Evolutionary conservation across 169 alveolate genomes (phyloP).

Genomic region (Cryptosporidium sp.): DNA sequence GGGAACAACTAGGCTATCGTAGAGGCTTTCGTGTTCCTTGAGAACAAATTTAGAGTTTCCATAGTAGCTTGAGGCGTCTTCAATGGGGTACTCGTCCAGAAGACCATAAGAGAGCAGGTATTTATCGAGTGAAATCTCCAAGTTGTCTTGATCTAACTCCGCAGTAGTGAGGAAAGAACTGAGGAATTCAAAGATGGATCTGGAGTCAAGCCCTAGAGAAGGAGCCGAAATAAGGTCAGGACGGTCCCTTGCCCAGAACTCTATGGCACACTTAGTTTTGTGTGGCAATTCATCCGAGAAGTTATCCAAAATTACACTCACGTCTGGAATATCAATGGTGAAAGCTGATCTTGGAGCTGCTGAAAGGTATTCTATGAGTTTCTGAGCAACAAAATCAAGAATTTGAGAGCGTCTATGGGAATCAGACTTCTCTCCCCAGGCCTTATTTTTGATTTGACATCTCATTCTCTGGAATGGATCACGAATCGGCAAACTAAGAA

Average conservation of each 20-base stretch:
- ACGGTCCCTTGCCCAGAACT: slow-evolving; percentile 33
- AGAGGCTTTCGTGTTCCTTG: slow-evolving; percentile 3
- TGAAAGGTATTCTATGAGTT: slow-evolving; percentile 23
- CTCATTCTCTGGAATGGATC: too few relatives aligned
- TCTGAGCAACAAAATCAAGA: slow-evolving; percentile 1
- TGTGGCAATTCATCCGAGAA: neutral
- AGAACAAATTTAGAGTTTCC: neutral
- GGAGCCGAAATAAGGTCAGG: slow-evolving; percentile 57
- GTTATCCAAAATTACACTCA: slow-evolving; percentile 22
- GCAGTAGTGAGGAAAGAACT: neutral
- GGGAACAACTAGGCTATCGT: neutral
- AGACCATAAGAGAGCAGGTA: slow-evolving; percentile 5
- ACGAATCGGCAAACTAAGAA: neutral
- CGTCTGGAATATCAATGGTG: slow-evolving; percentile 24
- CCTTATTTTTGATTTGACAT: slow-evolving; percentile 15
- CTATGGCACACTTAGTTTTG: slow-evolving; percentile 1
- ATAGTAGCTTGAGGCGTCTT: neutral
- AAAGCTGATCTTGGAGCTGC: slow-evolving; percentile 14
- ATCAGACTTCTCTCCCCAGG: neutral
- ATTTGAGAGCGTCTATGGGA: neutral
- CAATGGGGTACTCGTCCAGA: neutral
- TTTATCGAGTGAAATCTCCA: neutral
- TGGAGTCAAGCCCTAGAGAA: slow-evolving; percentile 13
- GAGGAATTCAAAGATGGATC: neutral
- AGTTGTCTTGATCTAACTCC: neutral